Conservation (phyloP, 2,329 filamentous ascomycete species). For the Akanthomyces uredinophilus region DNA sequence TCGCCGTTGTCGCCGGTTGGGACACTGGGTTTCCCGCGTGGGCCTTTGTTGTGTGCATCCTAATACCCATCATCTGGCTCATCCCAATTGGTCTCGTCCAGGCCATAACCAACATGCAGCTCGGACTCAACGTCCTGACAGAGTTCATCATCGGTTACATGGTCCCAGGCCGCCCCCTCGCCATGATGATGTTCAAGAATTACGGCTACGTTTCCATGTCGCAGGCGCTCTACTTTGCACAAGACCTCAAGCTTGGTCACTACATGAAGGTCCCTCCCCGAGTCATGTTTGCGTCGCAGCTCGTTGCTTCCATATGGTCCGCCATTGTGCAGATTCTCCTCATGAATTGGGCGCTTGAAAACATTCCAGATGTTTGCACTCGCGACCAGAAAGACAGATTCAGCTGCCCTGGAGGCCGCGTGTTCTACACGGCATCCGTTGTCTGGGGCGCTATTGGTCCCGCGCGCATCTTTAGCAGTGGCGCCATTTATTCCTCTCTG, state of each 20-base stretch:
- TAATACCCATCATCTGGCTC: constrained; percentile 54
- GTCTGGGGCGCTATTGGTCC: constrained; percentile 73
- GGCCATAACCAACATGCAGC: constrained; percentile 56
- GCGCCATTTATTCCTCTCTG: constrained; percentile 57
- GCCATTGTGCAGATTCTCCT: constrained; percentile 59
- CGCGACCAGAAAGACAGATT: constrained; percentile 50
- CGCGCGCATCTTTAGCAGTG: constrained; percentile 60
- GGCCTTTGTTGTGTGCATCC: constrained; percentile 52
- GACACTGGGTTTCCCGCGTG: constrained; percentile 53
- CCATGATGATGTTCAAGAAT: constrained; percentile 76
- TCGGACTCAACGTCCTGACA: constrained; percentile 67
- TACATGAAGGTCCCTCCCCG: constrained; percentile 63
- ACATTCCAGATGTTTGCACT: constrained; percentile 58
- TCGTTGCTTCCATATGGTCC: constrained; percentile 56
- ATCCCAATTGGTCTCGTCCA: constrained; percentile 58
- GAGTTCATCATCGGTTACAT: constrained; percentile 71
- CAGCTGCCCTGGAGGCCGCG: constrained; percentile 49
- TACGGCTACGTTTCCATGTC: constrained; percentile 66
- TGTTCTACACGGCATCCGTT: constrained; percentile 64
- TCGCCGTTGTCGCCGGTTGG: constrained; percentile 51
- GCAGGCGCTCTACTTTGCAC: constrained; percentile 59
- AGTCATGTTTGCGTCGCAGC: constrained; percentile 57
- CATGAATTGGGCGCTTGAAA: constrained; percentile 59
- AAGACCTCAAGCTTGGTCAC: constrained; percentile 63
- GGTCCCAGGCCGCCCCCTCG: constrained; percentile 63